phyloP scores from a whole-genome alignment of 495 filamentous ascomycete species.

The Penicillium egyptiacum region DNA sequence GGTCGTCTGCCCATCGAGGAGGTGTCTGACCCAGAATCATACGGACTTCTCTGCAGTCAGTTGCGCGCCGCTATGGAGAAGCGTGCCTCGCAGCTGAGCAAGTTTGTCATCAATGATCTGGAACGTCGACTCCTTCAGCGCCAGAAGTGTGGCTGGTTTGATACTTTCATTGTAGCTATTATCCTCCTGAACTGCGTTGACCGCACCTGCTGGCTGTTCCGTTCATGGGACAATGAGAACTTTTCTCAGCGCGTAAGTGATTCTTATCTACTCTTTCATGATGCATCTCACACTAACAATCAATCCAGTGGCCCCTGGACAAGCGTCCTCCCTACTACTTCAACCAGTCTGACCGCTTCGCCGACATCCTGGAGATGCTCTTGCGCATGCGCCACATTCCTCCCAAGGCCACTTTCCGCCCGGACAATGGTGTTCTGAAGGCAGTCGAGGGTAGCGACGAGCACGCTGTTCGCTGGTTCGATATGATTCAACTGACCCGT shows the following conservation, averaged over 20 bases:
- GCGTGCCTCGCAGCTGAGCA: constrained; percentile 63
- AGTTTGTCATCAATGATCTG: constrained; percentile 69
- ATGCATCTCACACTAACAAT: neutral
- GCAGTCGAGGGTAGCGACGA: constrained; percentile 54
- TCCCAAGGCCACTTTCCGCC: constrained; percentile 55
- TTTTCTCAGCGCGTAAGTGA: constrained; percentile 40
- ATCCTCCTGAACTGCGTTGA: constrained; percentile 79
- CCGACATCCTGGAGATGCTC: constrained; percentile 72
- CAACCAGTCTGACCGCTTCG: constrained; percentile 69
- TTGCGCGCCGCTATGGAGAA: constrained; percentile 73
- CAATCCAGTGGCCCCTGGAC: constrained; percentile 66
- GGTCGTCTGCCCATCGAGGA: constrained; percentile 48
- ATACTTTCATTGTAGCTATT: constrained; percentile 71
- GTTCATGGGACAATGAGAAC: constrained; percentile 65
- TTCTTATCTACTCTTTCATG: neutral
- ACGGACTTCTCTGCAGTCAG: constrained; percentile 62
- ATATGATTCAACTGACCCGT: constrained; percentile 60
- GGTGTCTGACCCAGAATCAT: constrained; percentile 46
- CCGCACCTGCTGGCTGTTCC: constrained; percentile 80
- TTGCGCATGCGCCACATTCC: constrained; percentile 70
- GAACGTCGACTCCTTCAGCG: constrained; percentile 72
- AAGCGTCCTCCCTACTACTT: constrained; percentile 63
- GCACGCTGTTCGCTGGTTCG: constrained; percentile 58
- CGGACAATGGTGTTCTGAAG: constrained; percentile 55
- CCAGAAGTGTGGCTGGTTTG: constrained; percentile 67